phyloP scores from a whole-genome alignment of 1,284 basidiomycete genomes.

The Singerocomus rubriflavus region DNA sequence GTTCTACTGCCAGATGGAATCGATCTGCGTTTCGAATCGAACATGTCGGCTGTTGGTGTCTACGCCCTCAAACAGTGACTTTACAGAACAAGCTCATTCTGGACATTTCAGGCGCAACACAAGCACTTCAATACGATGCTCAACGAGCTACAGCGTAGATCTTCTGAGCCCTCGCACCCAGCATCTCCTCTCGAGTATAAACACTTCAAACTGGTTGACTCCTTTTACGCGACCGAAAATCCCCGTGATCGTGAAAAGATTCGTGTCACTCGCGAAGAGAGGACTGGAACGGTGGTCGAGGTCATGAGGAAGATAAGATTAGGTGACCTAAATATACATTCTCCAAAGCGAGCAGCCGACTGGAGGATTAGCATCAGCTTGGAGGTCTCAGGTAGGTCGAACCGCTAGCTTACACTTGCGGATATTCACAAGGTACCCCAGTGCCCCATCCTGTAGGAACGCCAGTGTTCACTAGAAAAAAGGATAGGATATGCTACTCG shows the following conservation, averaged over 20 bases:
- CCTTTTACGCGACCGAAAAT: conserved; percentile 65
- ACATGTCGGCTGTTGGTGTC: conserved; percentile 79
- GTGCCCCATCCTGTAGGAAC: conserved; percentile 60
- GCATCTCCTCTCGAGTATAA: conserved; percentile 68
- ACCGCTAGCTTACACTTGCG: conserved; percentile 18
- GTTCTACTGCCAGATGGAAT: conserved; percentile 50
- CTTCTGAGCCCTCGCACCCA: conserved; percentile 42
- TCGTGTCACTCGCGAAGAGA: conserved; percentile 83
- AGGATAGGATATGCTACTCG: conserved; percentile 89
- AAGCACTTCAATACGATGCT: conserved; percentile 82
- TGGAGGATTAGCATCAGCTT: conserved; percentile 90
- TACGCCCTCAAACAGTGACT: conserved; percentile 8
- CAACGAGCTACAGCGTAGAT: conserved; percentile 67
- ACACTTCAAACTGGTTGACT: conserved; percentile 80
- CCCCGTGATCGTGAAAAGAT: conserved; percentile 59
- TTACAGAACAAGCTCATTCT: conserved; percentile 7
- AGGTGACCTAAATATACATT: conserved; percentile 85
- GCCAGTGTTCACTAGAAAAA: conserved; percentile 63
- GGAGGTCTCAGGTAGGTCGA: conserved; percentile 67
- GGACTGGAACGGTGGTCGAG: conserved; percentile 61
- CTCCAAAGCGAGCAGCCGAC: conserved; percentile 81
- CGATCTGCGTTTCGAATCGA: conserved; percentile 83
- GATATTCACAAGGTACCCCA: conserved; percentile 26
- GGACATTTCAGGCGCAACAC: conserved; percentile 67
- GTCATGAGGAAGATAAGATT: conserved; percentile 79